Base-by-base conservation (phyloP, 2,329 filamentous ascomycete genomes). In the Alternaria novae-zelandiae region DNA sequence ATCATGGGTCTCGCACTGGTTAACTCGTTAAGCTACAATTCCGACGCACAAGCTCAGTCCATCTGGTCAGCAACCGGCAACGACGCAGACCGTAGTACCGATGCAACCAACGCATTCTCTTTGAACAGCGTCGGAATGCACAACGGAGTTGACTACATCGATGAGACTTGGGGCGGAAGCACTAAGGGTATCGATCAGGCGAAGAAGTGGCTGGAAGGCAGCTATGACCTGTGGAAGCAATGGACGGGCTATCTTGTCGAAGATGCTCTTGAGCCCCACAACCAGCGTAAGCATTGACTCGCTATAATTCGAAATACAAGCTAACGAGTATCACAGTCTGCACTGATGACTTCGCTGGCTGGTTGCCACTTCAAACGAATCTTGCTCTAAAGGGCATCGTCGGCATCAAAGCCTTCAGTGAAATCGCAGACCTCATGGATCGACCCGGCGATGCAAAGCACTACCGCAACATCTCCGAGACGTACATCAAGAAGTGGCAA, bases 291-390 rank as follows among this genome's bases (percentile, higher is more conserved):
- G 83, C 68, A 6, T 57, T 4, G 5, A 28, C 41, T 21, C 5
- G 17, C 46, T 4, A 6, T 6, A 3, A 6, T 12, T 26, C 17
- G 8, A 45, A 5, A 11, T 20, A 3, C 6, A 23, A n/a, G 51
- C 66, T 73, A 54, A 74, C 43, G 4, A 20, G 7, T 0, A 15
- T 12, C 4, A 15, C 59, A 87, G 85, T 96, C 15, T 93, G 89
- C 20, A 96, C 92, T 1, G 92, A 96, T 73, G 92, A 96, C 74
- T 96, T 95, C 77, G 92, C 92, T 2, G 92, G 92, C 44, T 90
- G 90, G 78, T 84, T 94, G 20, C 87, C 89, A 5, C 89, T 94
- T 66, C 92, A 95, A 78, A 94, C 91, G 3, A 94, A 96, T 73
- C 83, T 96, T 21, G 92, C 92, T 0, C 84, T 96, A 64, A 96